Base-by-base conservation (phyloP, 805 yeast genomes). In the Sugiyamaella smithiae region DNA sequence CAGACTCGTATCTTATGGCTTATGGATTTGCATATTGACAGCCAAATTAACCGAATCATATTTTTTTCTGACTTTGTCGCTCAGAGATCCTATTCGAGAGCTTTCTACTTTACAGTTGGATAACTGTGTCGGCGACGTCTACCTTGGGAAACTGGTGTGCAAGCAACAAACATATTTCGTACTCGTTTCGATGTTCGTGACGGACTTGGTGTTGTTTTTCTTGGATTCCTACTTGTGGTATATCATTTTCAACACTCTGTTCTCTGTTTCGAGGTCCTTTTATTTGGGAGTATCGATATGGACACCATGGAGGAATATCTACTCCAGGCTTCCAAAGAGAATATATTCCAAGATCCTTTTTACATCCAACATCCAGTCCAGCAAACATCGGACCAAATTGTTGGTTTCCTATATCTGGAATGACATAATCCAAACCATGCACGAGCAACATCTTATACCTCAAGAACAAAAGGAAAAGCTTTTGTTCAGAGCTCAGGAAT, bases 251-350 rank as follows among this genome's bases (percentile, higher is more conserved):
- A 93, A 91, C 80, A 85, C 96, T 70, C 80, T 88, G 58, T 89
- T 88, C 81, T 91, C 98, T 53, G 88, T 93, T 64, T 97, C 96
- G 61, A 87, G 97, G 68, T 91, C 98, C 12, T 93, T 93, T 80
- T 93, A 91, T 78, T 80, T 93, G 69, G 99, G 99, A 84, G 89
- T 91, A 61, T 93, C 99, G 43, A 91, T 93, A 57, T 82, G 90
- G 77, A 91, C 99, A 33, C 99, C 99, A 56, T 93, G 99, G 99
- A 86, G 98, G 81, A 93, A 93, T 69, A 90, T 93, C 60, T 93
- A 90, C 77, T 84, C 97, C 79, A 19, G 89, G 43, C 67, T 88
- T 24, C 95, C 96, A 1, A 81, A 82, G 57, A 72, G 95, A 55
- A 84, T 88, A 2, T 76, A 75, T 56, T 78, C 91, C 8, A 87